Conservation (phyloP, 164 flowering plant genomes). For the Vitis cinerea region DNA sequence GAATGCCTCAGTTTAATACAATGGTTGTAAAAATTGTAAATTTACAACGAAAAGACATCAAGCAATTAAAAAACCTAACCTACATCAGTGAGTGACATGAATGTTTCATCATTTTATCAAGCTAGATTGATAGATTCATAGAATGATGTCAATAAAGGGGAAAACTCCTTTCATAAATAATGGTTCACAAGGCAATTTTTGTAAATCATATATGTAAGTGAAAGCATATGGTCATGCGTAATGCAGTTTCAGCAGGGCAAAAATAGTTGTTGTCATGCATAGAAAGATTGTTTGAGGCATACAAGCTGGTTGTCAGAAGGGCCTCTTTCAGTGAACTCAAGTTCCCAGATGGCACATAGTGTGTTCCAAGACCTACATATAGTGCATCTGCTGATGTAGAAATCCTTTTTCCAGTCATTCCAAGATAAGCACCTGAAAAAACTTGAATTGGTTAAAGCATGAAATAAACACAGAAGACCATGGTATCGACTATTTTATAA, state of each 20-base stretch:
- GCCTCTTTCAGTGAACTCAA: slow-evolving; percentile 67
- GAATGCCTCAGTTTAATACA: too few relatives aligned
- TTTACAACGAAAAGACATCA: neutral
- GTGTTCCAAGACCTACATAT: slow-evolving; percentile 84
- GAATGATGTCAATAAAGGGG: neutral
- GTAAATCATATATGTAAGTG: too few relatives aligned
- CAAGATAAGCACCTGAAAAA: slow-evolving; percentile 85
- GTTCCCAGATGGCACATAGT: slow-evolving; percentile 83
- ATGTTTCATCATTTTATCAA: neutral
- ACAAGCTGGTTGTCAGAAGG: slow-evolving; percentile 69
- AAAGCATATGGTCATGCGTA: too few relatives aligned
- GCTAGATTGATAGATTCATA: neutral
- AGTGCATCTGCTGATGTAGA: slow-evolving; percentile 91
- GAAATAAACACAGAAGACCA: neutral
- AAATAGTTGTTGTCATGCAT: too few relatives aligned
- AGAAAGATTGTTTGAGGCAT: slow-evolving; percentile 23
- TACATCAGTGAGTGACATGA: neutral
- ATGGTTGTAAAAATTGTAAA: too few relatives aligned
- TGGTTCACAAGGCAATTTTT: too few relatives aligned
- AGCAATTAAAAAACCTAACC: neutral
- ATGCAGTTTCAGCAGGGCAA: too few relatives aligned
- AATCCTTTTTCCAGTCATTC: slow-evolving; percentile 87
- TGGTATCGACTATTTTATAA: neutral
- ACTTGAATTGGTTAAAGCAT: neutral
- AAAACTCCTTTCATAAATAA: neutral